Base-by-base conservation (phyloP, 169 alveolate species). In the Cryptosporidium xiaoi region DNA sequence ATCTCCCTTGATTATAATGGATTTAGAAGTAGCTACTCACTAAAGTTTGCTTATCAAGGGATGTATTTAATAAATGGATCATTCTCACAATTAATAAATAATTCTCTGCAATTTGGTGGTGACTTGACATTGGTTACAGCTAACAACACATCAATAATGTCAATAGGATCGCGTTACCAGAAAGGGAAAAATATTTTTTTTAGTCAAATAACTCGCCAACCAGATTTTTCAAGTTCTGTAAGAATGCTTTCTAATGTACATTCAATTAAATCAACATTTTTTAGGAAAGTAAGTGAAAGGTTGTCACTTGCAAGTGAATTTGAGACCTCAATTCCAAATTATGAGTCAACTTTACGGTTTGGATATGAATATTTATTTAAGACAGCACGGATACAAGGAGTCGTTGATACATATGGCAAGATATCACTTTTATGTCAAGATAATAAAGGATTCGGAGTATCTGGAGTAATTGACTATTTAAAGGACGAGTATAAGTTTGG, bases 361-460 rank as follows among this genome's bases (percentile, higher is more conserved):
- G 98, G 97, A 2, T 96, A 96, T 95, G 98, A 96, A 66, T 96
- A 96, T 90, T 67, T 94, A 36, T 96, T 96, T 90, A 90, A 97
- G 60, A 97, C 95, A 83, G 98, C 98, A 7, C 92, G 97, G 27
- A 96, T 96, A 24, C 98, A 96, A 92, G 98, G 98, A 12, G 58
- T 90, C 68, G 84, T 96, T 24, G 98, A 96, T 90, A 93, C 96
- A 15, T 66, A 94, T 58, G 98, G 98, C 7, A 92, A 94, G 53
- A 93, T 96, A 31, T 91, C 97, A n/a, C 92, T 94, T 60, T 95
- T 93, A 34, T 94, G 97, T 1, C 97, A 94, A 77, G 98, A 96
- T 68, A 58, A 27, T 48, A 83, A 83, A 83, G 97, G 97, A 18
- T 95, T 95, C 65, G 98, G 97, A 31, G 90, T 95, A 34, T 95